Base-by-base conservation (phyloP, 352 stramenopile species). In the Phytophthora syringae region DNA sequence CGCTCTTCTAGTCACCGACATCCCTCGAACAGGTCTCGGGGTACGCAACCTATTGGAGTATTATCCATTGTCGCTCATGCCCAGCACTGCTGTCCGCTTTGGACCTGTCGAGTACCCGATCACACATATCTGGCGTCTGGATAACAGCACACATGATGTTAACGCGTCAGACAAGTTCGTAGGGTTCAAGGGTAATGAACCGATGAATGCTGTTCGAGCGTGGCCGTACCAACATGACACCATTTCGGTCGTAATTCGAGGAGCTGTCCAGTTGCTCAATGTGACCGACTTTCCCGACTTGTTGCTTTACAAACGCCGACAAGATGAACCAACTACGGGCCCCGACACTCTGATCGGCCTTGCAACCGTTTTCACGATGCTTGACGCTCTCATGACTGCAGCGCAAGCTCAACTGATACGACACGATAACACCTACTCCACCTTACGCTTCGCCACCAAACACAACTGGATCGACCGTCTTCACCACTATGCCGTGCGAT, bases 51-150 rank as follows among this genome's bases (percentile, higher is more conserved):
- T 81, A 11, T 47, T 47, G 3, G 39, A 72, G 5, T 76, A 70
- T n/a, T 82, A 77, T 36, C 36, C 59, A 0, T 42, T 56, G 0
- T 12, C 49, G 7, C 60, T 69, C 5, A 70, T 71, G 22, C 79
- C 79, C 1, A 61, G 52, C 32, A 70, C 67, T 4, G 63, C 51
- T 2, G 59, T 77, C 24, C 66, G 52, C 22, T 90, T 82, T 28
- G 81, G 77, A 9, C 79, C 77, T 7, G 86, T 79, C 44, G 54
- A 66, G n/a, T 86, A 88, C 37, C 72, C 67, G 0, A 51, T 88
- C 16, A 54, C 52, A 5, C 79, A 86, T 16, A 64, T 84, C 18
- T 51, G 36, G 28, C 50, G 63, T 3, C 11, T 24, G 2, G 13
- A 20, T 15, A 56, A 60, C 21, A 43, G 51, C 15, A 66, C 43